These are phyloP conservation scores for Claviceps lovelessii DNA, from an alignment of 2,329 filamentous ascomycete species.

Conservation along the genomic window DNA sequence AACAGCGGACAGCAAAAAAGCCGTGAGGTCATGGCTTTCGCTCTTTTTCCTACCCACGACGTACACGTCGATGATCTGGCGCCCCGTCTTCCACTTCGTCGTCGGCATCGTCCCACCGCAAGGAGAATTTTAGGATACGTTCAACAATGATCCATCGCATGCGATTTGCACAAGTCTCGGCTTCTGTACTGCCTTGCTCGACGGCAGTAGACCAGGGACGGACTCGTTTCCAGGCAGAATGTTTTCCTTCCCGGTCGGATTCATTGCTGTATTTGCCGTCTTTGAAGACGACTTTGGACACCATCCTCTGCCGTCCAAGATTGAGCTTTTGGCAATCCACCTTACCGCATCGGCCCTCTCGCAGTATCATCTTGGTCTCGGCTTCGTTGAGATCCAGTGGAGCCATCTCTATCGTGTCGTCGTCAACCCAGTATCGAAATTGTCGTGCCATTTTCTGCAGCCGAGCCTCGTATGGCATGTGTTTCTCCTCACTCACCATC, in stretches of 20 bases:
- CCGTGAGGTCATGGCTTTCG: neutral
- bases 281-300: conserved; percentile 24
- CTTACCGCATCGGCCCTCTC: conserved; percentile 9
- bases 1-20: too few relatives aligned
- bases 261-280: conserved; percentile 18
- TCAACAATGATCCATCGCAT: neutral
- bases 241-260: conserved; percentile 2
- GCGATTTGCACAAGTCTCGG: neutral
- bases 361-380: neutral
- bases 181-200: neutral
- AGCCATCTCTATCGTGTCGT: neutral
- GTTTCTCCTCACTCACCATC: neutral
- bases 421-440: neutral
- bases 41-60: neutral
- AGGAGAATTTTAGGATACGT: neutral
- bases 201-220: neutral
- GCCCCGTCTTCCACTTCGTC: neutral
- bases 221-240: neutral
- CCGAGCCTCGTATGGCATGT: neutral
- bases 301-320: conserved; percentile 19
- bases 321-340: conserved; percentile 22
- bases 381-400: neutral
- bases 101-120: neutral
- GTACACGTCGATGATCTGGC: neutral
- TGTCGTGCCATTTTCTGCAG: neutral